Base-by-base conservation (phyloP, 2,329 filamentous ascomycete genomes). In the Trichoderma koningii region DNA sequence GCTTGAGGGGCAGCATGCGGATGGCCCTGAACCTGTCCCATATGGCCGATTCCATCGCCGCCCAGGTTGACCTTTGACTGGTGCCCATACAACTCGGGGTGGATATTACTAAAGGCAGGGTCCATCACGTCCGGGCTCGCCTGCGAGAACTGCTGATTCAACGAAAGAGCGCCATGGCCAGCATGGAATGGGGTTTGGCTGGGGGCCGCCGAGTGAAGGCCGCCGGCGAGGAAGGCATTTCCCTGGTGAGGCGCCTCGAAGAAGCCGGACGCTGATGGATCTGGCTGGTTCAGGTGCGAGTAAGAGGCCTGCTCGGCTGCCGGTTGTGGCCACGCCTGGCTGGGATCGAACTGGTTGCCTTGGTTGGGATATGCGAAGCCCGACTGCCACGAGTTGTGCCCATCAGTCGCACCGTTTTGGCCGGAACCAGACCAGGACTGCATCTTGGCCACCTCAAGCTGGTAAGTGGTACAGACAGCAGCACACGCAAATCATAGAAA, bases 361-460 rank as follows among this genome's bases (percentile, higher is more conserved):
- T 76, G 76, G 38, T 70, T 68, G 44, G 71, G 61, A 55, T 75
- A 79, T 44, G 68, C 67, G 69, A 75, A 79, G 65, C 71, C 73
- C 53, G 72, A 65, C 64, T 74, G 72, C 77, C 77, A 79, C 47
- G 73, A 72, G 59, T 71, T 71, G 61, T 74, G 73, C 63, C 73
- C 75, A 64, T 77, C 74, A 65, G 55, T 66, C 59, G 74, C 69
- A 69, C 76, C 77, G 61, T 73, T 75, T 69, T 78, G 77, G 70
- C 74, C 72, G 65, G 73, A 69, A 64, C 72, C 73, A 47, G 76
- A 68, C 77, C 77, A 79, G 66, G 77, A 77, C 74, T 79, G 77
- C 77, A 79, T 79, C 67, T 71, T 74, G 66, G 28, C 52, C 65
- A 68, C 66, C 68, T 68, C 63, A 68, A 69, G 64, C 68, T 70